Conservation (phyloP, 2,329 filamentous ascomycete species). For the Penicillium sp. region DNA sequence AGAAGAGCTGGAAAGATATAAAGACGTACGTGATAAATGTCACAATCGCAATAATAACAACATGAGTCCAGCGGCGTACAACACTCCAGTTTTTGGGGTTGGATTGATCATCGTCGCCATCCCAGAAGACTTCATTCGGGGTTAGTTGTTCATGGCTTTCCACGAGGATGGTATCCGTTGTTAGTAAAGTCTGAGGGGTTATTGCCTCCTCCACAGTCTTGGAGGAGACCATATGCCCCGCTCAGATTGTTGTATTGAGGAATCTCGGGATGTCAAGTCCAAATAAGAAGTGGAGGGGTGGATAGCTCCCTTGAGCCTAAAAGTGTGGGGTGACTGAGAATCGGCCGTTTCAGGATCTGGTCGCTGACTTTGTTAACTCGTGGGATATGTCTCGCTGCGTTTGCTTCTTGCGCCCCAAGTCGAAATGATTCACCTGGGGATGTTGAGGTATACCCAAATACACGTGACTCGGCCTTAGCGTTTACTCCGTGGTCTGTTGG, state of each 20-base stretch:
- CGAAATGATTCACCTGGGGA: constrained; percentile 1
- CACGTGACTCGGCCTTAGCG: not conserved
- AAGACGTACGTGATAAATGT: not conserved
- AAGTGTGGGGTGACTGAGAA: not conserved
- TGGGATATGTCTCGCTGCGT: not conserved
- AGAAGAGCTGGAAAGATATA: not conserved
- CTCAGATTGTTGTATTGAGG: not conserved
- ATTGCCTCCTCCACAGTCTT: not conserved
- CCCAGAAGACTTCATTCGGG: constrained; percentile 2
- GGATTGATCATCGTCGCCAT: not conserved
- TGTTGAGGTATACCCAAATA: not conserved
- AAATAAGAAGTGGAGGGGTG: not conserved
- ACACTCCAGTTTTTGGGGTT: constrained; percentile 6
- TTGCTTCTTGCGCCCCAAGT: not conserved
- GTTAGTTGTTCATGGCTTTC: not conserved
- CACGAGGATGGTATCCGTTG: not conserved
- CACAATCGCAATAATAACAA: not conserved
- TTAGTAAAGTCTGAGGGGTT: not conserved
- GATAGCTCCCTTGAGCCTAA: not conserved
- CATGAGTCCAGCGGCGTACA: not conserved
- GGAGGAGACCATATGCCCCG: not conserved
- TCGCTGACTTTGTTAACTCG: not conserved
- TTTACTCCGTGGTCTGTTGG: not conserved
- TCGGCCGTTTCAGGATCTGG: no score
- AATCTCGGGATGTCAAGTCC: not conserved